These are phyloP conservation scores for Emmonsia crescens DNA, from an alignment of 2,329 filamentous ascomycete genomes.

Conservation along the genomic window DNA sequence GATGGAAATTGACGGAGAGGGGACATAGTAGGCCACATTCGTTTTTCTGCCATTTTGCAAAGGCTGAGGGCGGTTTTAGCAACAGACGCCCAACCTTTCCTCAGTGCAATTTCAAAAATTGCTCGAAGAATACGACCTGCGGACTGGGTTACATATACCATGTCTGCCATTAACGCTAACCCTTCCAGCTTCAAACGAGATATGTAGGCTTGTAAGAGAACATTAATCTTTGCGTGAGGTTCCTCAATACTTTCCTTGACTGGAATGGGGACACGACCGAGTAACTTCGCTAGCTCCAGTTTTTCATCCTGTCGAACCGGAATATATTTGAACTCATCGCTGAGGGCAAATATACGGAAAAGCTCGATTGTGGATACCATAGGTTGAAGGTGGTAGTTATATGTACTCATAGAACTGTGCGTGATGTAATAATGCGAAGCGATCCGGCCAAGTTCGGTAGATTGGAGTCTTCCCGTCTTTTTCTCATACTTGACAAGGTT, in stretches of 20 bases:
- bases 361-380: conserved; percentile 89
- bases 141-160: conserved; percentile 97
- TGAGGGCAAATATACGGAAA: conserved; percentile 91
- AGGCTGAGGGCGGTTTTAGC: conserved; percentile 86
- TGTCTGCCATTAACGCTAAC: conserved; percentile 90
- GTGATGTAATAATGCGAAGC: conserved; percentile 98
- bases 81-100: conserved; percentile 90
- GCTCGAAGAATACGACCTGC: conserved; percentile 91
- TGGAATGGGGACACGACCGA: conserved; percentile 83
- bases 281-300: conserved; percentile 82
- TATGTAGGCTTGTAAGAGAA: conserved; percentile 91
- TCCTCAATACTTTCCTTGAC: conserved; percentile 98
- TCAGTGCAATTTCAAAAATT: conserved; percentile 93
- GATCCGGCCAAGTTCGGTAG: conserved; percentile 88
- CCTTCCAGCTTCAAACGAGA: conserved; percentile 90
- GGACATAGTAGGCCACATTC: conserved; percentile 99
- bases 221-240: conserved; percentile 95
- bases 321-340: conserved; percentile 98
- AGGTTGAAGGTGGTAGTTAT: conserved; percentile 89
- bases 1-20: conserved; percentile 80
- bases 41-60: conserved; percentile 98
- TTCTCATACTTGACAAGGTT: conserved; percentile 92
- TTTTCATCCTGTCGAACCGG: conserved; percentile 97
- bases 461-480: conserved; percentile 75
- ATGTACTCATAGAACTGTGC: conserved; percentile 90